A percentile compares a stretch with the other conserved stretches of the same genome.
These are phyloP conservation scores for Phlebiopsis flavidoalba DNA, from an alignment of 768 basidiomycete species.

Conservation along the genomic window DNA sequence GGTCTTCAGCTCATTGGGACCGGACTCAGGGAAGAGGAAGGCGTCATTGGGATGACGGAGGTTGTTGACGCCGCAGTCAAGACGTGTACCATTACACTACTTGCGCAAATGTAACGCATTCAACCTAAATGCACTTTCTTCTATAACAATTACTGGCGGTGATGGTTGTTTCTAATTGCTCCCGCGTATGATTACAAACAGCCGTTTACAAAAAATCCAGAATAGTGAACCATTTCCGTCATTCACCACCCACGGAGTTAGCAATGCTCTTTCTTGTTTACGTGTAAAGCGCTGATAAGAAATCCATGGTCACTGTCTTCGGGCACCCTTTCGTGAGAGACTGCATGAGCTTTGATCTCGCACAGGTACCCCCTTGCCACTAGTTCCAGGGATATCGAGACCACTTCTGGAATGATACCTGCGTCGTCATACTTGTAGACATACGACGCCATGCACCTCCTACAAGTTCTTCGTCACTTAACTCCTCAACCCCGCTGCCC, in stretches of 20 bases:
- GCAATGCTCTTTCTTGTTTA: not conserved
- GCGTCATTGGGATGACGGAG: constrained; percentile 43
- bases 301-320: constrained; percentile 36
- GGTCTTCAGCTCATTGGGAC: constrained; percentile 44
- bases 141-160: no score
- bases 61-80: constrained; percentile 35
- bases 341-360: constrained; percentile 44
- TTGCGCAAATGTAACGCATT: no score
- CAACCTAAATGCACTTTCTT: no score
- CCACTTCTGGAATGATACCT: constrained; percentile 17
- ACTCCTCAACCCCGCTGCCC: constrained; percentile 13
- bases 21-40: constrained; percentile 45
- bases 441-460: constrained; percentile 45
- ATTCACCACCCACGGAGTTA: no score
- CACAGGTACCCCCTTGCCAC: constrained; percentile 51
- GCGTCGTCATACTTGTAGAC: constrained; percentile 39
- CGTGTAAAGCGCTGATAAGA: constrained; percentile 36
- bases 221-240: no score
- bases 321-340: constrained; percentile 25
- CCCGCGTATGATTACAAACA: no score
- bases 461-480: constrained; percentile 28
- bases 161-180: no score
- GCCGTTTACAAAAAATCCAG: no score
- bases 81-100: constrained; percentile 8
- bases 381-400: constrained; percentile 48